phyloP scores from a whole-genome alignment of 768 basidiomycete species.

The Leccinum disarticulatum region DNA sequence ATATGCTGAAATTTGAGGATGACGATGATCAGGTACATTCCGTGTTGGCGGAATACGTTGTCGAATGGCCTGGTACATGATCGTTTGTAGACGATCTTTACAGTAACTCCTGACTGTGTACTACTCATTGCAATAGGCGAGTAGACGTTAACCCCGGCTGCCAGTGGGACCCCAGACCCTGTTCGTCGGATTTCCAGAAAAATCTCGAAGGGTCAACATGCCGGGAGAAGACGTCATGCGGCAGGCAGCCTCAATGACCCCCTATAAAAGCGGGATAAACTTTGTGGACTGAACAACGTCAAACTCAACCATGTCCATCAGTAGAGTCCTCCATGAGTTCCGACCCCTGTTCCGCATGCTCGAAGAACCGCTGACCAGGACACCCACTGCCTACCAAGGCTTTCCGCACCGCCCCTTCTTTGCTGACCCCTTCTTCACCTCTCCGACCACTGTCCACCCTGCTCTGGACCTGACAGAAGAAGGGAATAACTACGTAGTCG shows the following conservation, averaged over 20 bases:
- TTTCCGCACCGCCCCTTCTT: constrained; percentile 40
- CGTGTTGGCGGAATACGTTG: constrained; percentile 77
- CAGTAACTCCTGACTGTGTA: neutral
- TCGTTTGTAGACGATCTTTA: neutral
- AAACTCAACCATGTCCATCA: constrained; percentile 54
- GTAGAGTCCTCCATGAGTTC: constrained; percentile 67
- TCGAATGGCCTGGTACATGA: constrained; percentile 66
- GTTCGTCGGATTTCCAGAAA: constrained; percentile 17
- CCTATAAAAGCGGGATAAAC: constrained; percentile 9
- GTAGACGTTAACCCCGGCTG: too few relatives aligned
- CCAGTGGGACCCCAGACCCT: constrained; percentile 18
- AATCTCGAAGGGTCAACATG: constrained; percentile 12
- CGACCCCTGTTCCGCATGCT: constrained; percentile 75
- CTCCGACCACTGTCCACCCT: constrained; percentile 41
- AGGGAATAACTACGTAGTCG: constrained; percentile 61
- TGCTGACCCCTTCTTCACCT: constrained; percentile 50
- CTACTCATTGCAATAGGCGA: too few relatives aligned
- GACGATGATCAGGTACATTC: constrained; percentile 82
- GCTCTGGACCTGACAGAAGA: constrained; percentile 70
- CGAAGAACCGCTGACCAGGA: constrained; percentile 62
- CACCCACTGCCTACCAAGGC: constrained; percentile 22
- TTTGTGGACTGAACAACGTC: neutral
- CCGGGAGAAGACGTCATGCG: constrained; percentile 16
- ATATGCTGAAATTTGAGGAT: constrained; percentile 86
- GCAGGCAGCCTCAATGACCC: neutral